Evolutionary conservation across 2,329 filamentous ascomycete species (phyloP).

Genomic region (Phyllosticta citrichinensis): DNA sequence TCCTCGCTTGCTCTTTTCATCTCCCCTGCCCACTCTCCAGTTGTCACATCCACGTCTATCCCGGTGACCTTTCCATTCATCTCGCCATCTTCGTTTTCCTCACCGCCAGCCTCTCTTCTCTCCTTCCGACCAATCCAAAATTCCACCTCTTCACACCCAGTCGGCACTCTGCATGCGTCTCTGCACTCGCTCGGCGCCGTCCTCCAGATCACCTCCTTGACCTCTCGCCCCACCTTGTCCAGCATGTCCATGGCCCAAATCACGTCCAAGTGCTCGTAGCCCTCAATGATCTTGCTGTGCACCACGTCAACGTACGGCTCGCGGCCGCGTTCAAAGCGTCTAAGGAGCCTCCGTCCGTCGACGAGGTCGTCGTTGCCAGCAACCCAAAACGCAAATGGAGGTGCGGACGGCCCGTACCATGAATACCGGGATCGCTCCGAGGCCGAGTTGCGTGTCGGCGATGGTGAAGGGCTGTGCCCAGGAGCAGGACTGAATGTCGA

Average conservation of each 20-base stretch:
- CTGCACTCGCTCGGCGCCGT: slow-evolving; percentile 51
- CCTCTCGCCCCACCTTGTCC: slow-evolving; percentile 70
- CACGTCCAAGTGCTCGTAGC: slow-evolving; percentile 89
- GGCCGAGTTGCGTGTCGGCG: slow-evolving; percentile 22
- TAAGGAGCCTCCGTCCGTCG: slow-evolving; percentile 64
- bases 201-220: slow-evolving; percentile 75
- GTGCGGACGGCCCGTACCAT: slow-evolving; percentile 73
- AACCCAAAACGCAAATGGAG: slow-evolving; percentile 83
- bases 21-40: slow-evolving; percentile 24
- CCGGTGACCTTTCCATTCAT: slow-evolving; percentile 10
- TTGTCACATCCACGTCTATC: slow-evolving; percentile 19
- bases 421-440: slow-evolving; percentile 40
- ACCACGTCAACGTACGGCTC: slow-evolving; percentile 77
- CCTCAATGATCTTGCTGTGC: slow-evolving; percentile 71
- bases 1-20: slow-evolving; percentile 1
- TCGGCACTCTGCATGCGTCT: slow-evolving; percentile 52
- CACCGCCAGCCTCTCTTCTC: neutral
- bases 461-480: slow-evolving; percentile 15
- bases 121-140: slow-evolving; percentile 17
- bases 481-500: neutral
- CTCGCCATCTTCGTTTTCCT: neutral
- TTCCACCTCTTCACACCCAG: slow-evolving; percentile 46
- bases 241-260: slow-evolving; percentile 89
- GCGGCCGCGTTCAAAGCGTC: slow-evolving; percentile 62
- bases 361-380: slow-evolving; percentile 76